These are phyloP conservation scores for Gigaspora rosea DNA, from an alignment of 192 early-diverging fungal genomes.

Conservation along the genomic window DNA sequence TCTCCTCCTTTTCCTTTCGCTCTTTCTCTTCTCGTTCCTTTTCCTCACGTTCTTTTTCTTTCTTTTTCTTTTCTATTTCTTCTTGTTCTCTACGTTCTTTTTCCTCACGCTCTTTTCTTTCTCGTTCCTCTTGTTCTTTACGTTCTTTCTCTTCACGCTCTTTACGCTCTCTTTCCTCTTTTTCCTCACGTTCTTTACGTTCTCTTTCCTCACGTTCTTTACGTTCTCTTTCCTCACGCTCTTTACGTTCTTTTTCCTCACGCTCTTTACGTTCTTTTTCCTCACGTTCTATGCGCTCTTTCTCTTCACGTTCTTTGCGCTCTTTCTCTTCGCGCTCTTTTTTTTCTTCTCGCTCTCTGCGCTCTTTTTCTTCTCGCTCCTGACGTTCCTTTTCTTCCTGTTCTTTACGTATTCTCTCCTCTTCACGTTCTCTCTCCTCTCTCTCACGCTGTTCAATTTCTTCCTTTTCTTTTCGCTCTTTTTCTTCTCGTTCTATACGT, in stretches of 20 bases:
- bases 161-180: constrained; percentile 35
- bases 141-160: constrained; percentile 32
- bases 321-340: constrained; percentile 30
- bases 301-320: constrained; percentile 34
- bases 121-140: constrained; percentile 6
- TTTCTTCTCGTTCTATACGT: constrained; percentile 38
- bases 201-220: constrained; percentile 22
- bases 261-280: constrained; percentile 33
- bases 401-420: constrained; percentile 38
- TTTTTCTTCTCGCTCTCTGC: constrained; percentile 15
- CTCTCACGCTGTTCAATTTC: constrained; percentile 38
- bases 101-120: constrained; percentile 15
- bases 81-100: constrained; percentile 26
- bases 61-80: constrained; percentile 30
- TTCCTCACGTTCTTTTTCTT: constrained; percentile 39
- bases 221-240: constrained; percentile 35
- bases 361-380: constrained; percentile 28
- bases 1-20: constrained; percentile 38
- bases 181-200: constrained; percentile 26
- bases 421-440: constrained; percentile 34
- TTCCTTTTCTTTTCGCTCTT: constrained; percentile 35
- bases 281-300: constrained; percentile 39
- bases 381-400: constrained; percentile 38
- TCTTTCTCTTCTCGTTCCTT: constrained; percentile 40
- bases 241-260: constrained; percentile 37